A percentile compares a stretch with the other conserved stretches of the same genome.
Evolutionary conservation across 2,329 filamentous ascomycete genomes (phyloP).

Genomic region (Remersonia thermophila): DNA sequence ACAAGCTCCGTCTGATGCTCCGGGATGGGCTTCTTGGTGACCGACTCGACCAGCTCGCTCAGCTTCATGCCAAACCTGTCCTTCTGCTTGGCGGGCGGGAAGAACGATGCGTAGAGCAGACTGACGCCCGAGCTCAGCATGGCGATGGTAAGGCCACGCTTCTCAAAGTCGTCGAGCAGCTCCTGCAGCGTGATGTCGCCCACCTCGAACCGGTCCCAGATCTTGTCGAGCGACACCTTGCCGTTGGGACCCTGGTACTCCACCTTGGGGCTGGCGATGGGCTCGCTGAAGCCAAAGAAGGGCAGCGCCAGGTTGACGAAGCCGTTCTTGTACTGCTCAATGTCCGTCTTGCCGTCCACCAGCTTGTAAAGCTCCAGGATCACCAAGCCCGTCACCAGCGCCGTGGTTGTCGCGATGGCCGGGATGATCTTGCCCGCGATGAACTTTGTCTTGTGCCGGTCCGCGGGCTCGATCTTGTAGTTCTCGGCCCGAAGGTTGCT

Average conservation of each 20-base stretch:
- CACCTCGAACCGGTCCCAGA: conserved; percentile 95
- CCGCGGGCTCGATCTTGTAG: conserved; percentile 88
- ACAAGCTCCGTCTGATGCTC: conserved; percentile 90
- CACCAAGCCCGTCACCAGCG: conserved; percentile 86
- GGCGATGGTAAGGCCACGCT: conserved; percentile 66
- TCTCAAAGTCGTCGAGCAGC: conserved; percentile 70
- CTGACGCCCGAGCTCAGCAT: conserved; percentile 98
- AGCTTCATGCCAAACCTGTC: conserved; percentile 74
- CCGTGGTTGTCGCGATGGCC: conserved; percentile 93
- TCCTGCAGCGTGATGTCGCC: conserved; percentile 73
- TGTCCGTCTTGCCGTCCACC: conserved; percentile 86
- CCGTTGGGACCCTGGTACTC: conserved; percentile 70
- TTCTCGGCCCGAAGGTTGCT: conserved; percentile 95
- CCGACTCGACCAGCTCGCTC: conserved; percentile 73
- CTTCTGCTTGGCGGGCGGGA: conserved; percentile 64
- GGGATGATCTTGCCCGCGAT: conserved; percentile 99
- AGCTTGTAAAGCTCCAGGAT: conserved; percentile 93
- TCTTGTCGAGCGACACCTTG: conserved; percentile 79
- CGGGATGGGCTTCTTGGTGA: conserved; percentile 87
- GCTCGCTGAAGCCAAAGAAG: conserved; percentile 97
- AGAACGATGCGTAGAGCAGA: conserved; percentile 88
- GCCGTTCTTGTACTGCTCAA: conserved; percentile 98
- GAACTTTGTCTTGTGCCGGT: conserved; percentile 97
- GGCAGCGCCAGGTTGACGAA: conserved; percentile 93
- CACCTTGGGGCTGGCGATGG: conserved; percentile 86